Evolutionary conservation across 306 rosid genomes (phyloP), one percentile per base, ranked within the genome.

Genomic region (Vigna angularis): DNA sequence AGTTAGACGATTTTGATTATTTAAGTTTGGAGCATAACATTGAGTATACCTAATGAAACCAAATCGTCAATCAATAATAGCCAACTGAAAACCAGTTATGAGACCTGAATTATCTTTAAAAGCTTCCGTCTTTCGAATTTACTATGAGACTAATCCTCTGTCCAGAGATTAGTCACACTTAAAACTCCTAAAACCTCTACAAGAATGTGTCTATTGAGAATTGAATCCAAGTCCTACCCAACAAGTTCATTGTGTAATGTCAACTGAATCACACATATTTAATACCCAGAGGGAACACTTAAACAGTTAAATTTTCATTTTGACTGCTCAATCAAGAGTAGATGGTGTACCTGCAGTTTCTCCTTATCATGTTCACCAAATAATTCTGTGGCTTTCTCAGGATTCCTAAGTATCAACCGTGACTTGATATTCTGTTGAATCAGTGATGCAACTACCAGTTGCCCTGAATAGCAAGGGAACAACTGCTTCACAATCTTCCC

Each of bases 361-460:
- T 90, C 89, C 66, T 78, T 86, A 79, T 90, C 92, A 57, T 88
- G 97, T 80, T 87, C 67, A 56, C 97, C 98, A 83, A 94, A 94
- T 22, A 94, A 80, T 16, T 85, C 30, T 3, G 78, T 55, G 24
- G 97, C 98, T 91, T 88, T 94, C 83, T 88, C 93, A 61, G 88
- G 93, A 79, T 94, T 89, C 52, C 98, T 85, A 66, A 92, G 78
- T 52, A 94, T 75, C 78, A 92, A 81, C 2, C 97, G 93, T 0
- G 89, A 75, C 83, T 94, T 92, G 64, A 92, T 81, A 80, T 89
- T 90, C 83, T 91, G 85, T 51, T 74, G 84, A 62, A 94, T 91
- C 93, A 92, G 73, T 4, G 98, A 89, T 57, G 97, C 97, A 61
- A 89, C 93, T 14, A 94, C 90, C 78, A 94, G 75, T 86, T 94